Percentiles rank a stretch among this genome's conserved stretches.
Conservation (phyloP, 106 monocot genomes). For the Phalaenopsis aphrodite region DNA sequence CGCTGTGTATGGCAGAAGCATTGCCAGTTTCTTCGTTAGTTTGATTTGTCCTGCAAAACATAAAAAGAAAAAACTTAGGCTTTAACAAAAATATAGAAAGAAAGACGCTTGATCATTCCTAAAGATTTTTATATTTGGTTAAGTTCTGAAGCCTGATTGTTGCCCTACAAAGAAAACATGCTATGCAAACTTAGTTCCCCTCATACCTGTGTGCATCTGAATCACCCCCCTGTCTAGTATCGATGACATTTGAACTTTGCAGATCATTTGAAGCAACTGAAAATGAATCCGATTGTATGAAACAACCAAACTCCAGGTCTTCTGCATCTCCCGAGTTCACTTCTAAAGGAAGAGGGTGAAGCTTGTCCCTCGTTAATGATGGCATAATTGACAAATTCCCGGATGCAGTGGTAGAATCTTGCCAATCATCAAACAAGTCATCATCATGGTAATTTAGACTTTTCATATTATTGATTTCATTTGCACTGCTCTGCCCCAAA, state of each 20-base stretch:
- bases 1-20: not conserved
- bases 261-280: constrained; percentile 1
- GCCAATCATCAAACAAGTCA: constrained; percentile 46
- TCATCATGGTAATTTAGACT: constrained; percentile 6
- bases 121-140: too few relatives aligned
- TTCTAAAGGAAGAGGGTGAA: constrained; percentile 13
- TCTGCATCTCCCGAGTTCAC: constrained; percentile 11
- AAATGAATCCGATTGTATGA: constrained; percentile 18
- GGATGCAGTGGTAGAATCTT: constrained; percentile 19
- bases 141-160: too few relatives aligned
- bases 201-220: constrained; percentile 19
- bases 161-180: too few relatives aligned
- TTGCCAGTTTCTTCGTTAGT: not conserved
- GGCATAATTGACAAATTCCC: constrained; percentile 10
- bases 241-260: constrained; percentile 7
- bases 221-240: constrained; percentile 9
- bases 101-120: too few relatives aligned
- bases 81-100: too few relatives aligned
- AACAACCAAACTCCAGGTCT: constrained; percentile 32
- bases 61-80: too few relatives aligned
- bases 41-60: not conserved
- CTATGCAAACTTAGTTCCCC: too few relatives aligned
- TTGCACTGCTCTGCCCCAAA: constrained; percentile 13
- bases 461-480: constrained; percentile 3
- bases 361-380: constrained; percentile 5